Evolutionary conservation across 805 yeast genomes (phyloP).

Genomic region (Ascoidea tarda): DNA sequence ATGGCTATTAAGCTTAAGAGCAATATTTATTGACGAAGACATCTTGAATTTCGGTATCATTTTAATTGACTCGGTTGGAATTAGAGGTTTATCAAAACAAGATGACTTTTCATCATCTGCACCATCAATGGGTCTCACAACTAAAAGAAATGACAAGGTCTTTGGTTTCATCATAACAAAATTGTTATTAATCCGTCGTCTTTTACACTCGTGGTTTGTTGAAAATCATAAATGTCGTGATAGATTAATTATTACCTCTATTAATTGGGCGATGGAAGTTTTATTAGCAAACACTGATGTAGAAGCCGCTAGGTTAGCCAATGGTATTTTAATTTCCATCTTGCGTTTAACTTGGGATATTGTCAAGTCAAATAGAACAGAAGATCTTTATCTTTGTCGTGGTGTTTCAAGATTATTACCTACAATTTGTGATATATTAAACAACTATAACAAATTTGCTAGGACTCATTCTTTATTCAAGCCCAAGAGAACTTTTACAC

Average conservation of each 20-base stretch:
- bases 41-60: constrained; percentile 26
- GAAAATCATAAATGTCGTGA: constrained; percentile 18
- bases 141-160: constrained; percentile 30
- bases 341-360: constrained; percentile 25
- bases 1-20: constrained; percentile 30
- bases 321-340: constrained; percentile 39
- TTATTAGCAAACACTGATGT: constrained; percentile 32
- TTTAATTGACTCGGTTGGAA: constrained; percentile 40
- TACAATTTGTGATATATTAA: constrained; percentile 33
- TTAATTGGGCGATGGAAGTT: constrained; percentile 46
- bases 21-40: constrained; percentile 22
- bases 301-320: constrained; percentile 51
- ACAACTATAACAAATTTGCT: constrained; percentile 36
- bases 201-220: constrained; percentile 25
- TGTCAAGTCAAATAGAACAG: constrained; percentile 19
- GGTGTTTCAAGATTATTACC: constrained; percentile 41
- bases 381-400: constrained; percentile 25
- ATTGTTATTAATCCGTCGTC: constrained; percentile 44
- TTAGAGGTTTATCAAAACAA: constrained; percentile 38
- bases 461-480: constrained; percentile 25
- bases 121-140: constrained; percentile 2
- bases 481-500: constrained; percentile 51
- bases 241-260: constrained; percentile 28
- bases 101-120: constrained; percentile 16
- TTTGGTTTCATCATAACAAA: constrained; percentile 43